Evolutionary conservation across 176 grass and related monocot species (phyloP).

Genomic region (Bothriochloa decipiens): DNA sequence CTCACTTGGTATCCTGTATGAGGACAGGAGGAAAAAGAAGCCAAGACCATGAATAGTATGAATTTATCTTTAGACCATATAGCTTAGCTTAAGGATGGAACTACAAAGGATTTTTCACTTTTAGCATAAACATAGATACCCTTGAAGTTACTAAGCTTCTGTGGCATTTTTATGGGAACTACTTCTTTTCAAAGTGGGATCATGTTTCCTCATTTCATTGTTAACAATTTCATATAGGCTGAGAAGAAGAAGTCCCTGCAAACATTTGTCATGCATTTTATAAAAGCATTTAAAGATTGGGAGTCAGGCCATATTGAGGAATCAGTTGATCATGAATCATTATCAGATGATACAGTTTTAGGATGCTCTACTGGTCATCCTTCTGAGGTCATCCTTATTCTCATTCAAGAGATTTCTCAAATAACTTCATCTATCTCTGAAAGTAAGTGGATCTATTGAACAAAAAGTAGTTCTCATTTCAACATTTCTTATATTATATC

Average conservation of each 20-base stretch:
- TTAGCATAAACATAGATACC: constrained; percentile 9
- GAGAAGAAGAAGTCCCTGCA: constrained; percentile 92
- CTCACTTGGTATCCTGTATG: constrained; percentile 23
- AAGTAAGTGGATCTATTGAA: constrained; percentile 67
- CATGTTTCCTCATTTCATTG: constrained; percentile 34
- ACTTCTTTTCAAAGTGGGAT: neutral
- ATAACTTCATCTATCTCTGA: constrained; percentile 75
- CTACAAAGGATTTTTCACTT: neutral
- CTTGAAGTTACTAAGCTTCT: neutral
- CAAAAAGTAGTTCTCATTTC: constrained; percentile 10
- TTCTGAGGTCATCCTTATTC: constrained; percentile 93
- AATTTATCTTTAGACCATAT: constrained; percentile 15
- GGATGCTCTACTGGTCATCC: constrained; percentile 93
- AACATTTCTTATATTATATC: constrained; percentile 21
- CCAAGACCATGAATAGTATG: constrained; percentile 17
- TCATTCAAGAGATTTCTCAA: constrained; percentile 80
- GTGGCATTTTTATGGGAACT: constrained; percentile 10
- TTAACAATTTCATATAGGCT: constrained; percentile 69
- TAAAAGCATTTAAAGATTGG: constrained; percentile 92
- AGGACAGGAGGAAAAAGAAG: constrained; percentile 15
- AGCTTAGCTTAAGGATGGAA: constrained; percentile 25
- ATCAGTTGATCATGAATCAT: constrained; percentile 47
- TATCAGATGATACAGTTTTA: constrained; percentile 66
- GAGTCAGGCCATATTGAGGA: constrained; percentile 59
- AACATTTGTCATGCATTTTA: constrained; percentile 86